These are phyloP conservation scores for Plenodomus lindquistii DNA, from an alignment of 2,329 filamentous ascomycete genomes.

Conservation along the genomic window DNA sequence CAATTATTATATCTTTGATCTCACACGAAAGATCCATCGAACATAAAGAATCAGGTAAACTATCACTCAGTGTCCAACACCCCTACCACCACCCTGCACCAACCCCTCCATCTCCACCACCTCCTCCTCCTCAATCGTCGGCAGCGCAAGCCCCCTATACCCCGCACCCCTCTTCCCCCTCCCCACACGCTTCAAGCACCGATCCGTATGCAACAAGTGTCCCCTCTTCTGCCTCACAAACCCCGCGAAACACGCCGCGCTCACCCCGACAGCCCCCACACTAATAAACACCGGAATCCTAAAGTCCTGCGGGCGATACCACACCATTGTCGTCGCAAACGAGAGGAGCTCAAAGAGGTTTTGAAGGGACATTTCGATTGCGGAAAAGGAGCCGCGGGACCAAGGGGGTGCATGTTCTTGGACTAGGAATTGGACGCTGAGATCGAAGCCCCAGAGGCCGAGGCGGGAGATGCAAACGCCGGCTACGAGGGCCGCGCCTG, in stretches of 20 bases:
- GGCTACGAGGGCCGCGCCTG: slow-evolving; percentile 39
- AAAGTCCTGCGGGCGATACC: slow-evolving; percentile 66
- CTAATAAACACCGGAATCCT: slow-evolving; percentile 65
- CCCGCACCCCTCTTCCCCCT: slow-evolving; percentile 11
- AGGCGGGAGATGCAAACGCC: slow-evolving; percentile 48
- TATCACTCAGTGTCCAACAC: too few species aligned
- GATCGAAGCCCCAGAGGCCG: slow-evolving; percentile 55
- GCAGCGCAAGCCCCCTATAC: slow-evolving; percentile 16
- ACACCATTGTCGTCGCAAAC: slow-evolving; percentile 68
- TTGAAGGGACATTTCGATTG: slow-evolving; percentile 69
- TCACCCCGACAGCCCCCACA: slow-evolving; percentile 55
- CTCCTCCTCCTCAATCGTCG: slow-evolving; percentile 18
- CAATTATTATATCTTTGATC: too few species aligned
- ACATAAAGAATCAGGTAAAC: too few species aligned
- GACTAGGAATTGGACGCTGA: slow-evolving; percentile 51
- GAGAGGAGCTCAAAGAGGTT: slow-evolving; percentile 72
- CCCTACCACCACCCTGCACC: too few species aligned
- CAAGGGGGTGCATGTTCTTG: slow-evolving; percentile 49
- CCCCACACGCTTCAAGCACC: slow-evolving; percentile 21
- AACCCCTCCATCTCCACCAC: slow-evolving; percentile 12
- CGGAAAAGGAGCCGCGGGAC: slow-evolving; percentile 67
- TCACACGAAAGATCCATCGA: too few species aligned
- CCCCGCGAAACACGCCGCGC: slow-evolving; percentile 57
- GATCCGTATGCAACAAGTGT: slow-evolving; percentile 48
- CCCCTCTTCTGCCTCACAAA: slow-evolving; percentile 64